Percentiles rank a stretch among this genome's conserved stretches.
phyloP scores from a whole-genome alignment of 768 basidiomycete species.

The Pleurotus ostreatus region DNA sequence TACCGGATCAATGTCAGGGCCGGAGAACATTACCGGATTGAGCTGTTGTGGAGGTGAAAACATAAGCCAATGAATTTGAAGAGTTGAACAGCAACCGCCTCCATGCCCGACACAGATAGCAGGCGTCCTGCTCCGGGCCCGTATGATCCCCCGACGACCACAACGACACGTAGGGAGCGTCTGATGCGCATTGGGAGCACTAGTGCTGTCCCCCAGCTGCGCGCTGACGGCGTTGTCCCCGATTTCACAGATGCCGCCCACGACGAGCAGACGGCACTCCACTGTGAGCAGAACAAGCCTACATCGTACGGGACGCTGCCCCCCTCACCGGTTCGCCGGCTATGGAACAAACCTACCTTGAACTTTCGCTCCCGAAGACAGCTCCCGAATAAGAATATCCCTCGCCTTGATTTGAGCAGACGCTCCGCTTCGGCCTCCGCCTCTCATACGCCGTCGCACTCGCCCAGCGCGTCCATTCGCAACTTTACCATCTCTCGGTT shows the following conservation, averaged over 20 bases:
- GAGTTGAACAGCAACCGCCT: neutral
- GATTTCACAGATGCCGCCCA: neutral
- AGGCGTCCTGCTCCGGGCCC: slow-evolving; percentile 22
- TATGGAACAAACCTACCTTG: slow-evolving; percentile 22
- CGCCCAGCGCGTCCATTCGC: slow-evolving; percentile 33
- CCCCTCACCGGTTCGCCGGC: slow-evolving; percentile 17
- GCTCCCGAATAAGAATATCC: slow-evolving; percentile 27
- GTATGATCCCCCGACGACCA: slow-evolving; percentile 48
- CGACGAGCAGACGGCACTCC: slow-evolving; percentile 8
- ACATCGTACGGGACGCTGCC: slow-evolving; percentile 59
- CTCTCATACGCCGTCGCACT: slow-evolving; percentile 29
- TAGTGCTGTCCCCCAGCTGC: slow-evolving; percentile 15
- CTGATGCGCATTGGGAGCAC: slow-evolving; percentile 51
- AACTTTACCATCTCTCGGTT: slow-evolving; percentile 37
- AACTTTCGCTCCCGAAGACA: slow-evolving; percentile 30
- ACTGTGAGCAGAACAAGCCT: slow-evolving; percentile 13
- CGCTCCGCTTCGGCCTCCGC: slow-evolving; percentile 31
- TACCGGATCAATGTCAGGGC: too few species aligned
- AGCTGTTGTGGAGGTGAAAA: too few species aligned
- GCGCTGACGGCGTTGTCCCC: slow-evolving; percentile 7
- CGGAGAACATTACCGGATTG: too few species aligned
- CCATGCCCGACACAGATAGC: neutral
- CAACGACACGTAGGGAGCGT: slow-evolving; percentile 57
- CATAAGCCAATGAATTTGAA: too few species aligned
- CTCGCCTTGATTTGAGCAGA: slow-evolving; percentile 24